Conservation (phyloP, 1,284 basidiomycete genomes). For the Papiliotrema flavescens region DNA sequence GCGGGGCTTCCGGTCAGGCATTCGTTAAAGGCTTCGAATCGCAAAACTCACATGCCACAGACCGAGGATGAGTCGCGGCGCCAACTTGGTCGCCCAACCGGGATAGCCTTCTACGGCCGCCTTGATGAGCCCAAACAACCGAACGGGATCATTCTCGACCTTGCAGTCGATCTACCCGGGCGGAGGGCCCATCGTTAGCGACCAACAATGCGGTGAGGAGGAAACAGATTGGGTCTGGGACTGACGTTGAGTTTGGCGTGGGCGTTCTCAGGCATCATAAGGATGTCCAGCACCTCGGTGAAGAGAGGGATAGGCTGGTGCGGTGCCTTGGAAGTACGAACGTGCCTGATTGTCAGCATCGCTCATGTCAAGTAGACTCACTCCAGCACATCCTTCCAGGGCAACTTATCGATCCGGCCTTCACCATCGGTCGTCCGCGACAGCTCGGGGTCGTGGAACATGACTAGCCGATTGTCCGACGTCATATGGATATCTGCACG, state of each 20-base stretch:
- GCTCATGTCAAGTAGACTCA: constrained; percentile 15
- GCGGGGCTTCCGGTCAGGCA: constrained; percentile 25
- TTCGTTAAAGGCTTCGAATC: background rate
- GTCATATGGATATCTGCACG: constrained; percentile 90
- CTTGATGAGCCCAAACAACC: constrained; percentile 82
- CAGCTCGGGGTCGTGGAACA: constrained; percentile 86
- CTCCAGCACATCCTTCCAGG: constrained; percentile 50
- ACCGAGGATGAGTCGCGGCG: constrained; percentile 83
- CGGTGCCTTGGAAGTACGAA: constrained; percentile 76
- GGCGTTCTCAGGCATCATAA: constrained; percentile 61
- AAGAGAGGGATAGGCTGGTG: constrained; percentile 85
- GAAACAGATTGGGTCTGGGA: constrained; percentile 4
- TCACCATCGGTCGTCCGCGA: constrained; percentile 57
- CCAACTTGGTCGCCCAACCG: constrained; percentile 73
- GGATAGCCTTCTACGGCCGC: constrained; percentile 64
- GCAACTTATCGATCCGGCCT: constrained; percentile 53
- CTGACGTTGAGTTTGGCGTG: constrained; percentile 77
- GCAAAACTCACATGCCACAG: constrained; percentile 50
- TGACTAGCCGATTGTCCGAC: constrained; percentile 78
- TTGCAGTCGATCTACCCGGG: constrained; percentile 58
- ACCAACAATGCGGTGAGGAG: constrained; percentile 58
- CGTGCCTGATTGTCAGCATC: constrained; percentile 51
- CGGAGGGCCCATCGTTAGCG: constrained; percentile 70
- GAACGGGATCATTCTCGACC: constrained; percentile 82
- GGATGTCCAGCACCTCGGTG: constrained; percentile 69